Percentiles rank a stretch among this genome's conserved stretches.
Conservation (phyloP, 2,329 filamentous ascomycete genomes). For the Fusarium ambrosium region DNA sequence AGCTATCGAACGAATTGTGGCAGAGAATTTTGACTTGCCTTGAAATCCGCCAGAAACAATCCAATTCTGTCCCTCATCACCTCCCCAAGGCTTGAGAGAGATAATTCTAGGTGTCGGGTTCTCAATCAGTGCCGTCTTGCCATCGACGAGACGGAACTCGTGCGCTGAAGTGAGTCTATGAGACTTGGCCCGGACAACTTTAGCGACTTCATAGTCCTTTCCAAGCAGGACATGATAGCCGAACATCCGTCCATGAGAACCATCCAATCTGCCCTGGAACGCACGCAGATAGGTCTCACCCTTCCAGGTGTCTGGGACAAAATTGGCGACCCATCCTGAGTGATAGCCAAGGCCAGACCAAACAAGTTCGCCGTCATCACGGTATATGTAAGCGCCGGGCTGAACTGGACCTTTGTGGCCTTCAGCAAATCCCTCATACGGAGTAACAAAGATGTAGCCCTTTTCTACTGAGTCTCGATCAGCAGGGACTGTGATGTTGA, state of each 20-base stretch:
- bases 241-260: neutral
- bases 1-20: neutral
- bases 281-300: slow-evolving; percentile 65
- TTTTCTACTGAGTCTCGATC: neutral
- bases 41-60: neutral
- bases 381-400: slow-evolving; percentile 67
- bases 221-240: slow-evolving; percentile 1
- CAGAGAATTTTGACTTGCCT: neutral
- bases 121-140: neutral
- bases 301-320: slow-evolving; percentile 58
- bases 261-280: slow-evolving; percentile 60
- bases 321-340: slow-evolving; percentile 65
- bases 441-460: neutral
- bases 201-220: neutral
- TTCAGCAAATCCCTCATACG: neutral
- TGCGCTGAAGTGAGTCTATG: neutral
- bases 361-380: slow-evolving; percentile 66
- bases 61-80: neutral
- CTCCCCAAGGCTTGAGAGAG: neutral
- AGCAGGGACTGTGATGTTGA: neutral
- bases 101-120: neutral
- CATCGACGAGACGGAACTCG: neutral
- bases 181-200: neutral
- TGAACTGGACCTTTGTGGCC: slow-evolving; percentile 58
- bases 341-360: slow-evolving; percentile 69